Base-by-base conservation (phyloP, 768 basidiomycete species). In the Gloeopeniophorella convolvens region DNA sequence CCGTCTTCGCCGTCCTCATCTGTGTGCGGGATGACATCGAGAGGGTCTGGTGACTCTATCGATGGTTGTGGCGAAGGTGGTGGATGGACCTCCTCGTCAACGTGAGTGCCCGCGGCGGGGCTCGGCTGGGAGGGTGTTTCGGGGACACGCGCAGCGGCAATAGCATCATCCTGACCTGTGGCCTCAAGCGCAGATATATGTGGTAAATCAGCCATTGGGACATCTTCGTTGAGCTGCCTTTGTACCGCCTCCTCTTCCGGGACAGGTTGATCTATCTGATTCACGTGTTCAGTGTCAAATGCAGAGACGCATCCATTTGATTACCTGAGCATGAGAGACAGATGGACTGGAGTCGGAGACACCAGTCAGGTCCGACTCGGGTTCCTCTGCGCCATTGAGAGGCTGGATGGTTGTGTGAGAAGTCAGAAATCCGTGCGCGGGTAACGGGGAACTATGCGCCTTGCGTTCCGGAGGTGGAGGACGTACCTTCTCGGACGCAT, bases 401-500 rank as follows among this genome's bases (percentile, higher is more conserved):
- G 18, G 37, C 52, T 42, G 12, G 5, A 18, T 13, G 43, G 27
- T 54, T 57, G 58, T 36, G 50, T 55, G n/a, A 55, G 51, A 24
- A 7, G n/a, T 54, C 5, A 28, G 27, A n/a, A n/a, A n/a, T n/a
- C n/a, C n/a, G n/a, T n/a, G n/a, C n/a, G n/a, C n/a, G n/a, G n/a
- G n/a, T n/a, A n/a, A n/a, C n/a, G n/a, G n/a, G n/a, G n/a, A n/a
- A n/a, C n/a, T n/a, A n/a, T n/a, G n/a, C n/a, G n/a, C n/a, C n/a
- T n/a, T n/a, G n/a, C n/a, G n/a, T n/a, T n/a, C n/a, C n/a, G n/a
- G n/a, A n/a, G n/a, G n/a, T n/a, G n/a, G n/a, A n/a, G n/a, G n/a
- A n/a, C n/a, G n/a, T 24, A 57, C 37, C 31, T 58, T 54, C 15
- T 54, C 65, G 13, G 31, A 13, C 24, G 12, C n/a, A 24, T 50